Evolutionary conservation across 2,329 filamentous ascomycete species (phyloP).

Genomic region (Apiospora marii): DNA sequence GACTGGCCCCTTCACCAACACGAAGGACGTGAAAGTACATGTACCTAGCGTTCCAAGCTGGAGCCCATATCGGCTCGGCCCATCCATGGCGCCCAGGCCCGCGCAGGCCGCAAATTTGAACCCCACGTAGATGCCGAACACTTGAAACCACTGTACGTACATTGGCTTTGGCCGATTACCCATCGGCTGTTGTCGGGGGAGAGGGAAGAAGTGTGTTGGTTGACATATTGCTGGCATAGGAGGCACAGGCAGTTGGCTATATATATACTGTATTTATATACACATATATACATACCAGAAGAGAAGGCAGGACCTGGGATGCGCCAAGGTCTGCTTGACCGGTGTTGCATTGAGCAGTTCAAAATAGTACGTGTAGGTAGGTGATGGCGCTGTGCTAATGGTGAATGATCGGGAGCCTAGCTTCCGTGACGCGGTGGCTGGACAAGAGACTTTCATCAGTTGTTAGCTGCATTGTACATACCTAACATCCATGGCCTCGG

Average conservation of each 20-base stretch:
- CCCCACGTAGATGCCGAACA: constrained; percentile 18
- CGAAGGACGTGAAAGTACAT: neutral
- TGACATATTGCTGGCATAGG: too few relatives aligned
- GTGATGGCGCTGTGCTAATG: constrained; percentile 10
- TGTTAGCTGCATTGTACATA: neutral
- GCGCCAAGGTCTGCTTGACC: neutral
- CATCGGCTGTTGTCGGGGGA: neutral
- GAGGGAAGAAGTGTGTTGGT: neutral
- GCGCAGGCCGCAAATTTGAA: constrained; percentile 18
- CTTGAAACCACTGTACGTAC: neutral
- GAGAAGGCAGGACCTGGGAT: neutral
- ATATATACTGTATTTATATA: too few relatives aligned
- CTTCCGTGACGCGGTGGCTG: constrained; percentile 20
- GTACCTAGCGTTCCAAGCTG: constrained; percentile 21
- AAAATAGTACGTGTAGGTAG: neutral
- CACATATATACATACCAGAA: neutral
- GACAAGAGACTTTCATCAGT: neutral
- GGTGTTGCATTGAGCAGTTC: constrained; percentile 12
- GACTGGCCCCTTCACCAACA: neutral
- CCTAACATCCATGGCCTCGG: neutral
- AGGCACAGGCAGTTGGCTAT: too few relatives aligned
- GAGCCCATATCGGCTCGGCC: constrained; percentile 21
- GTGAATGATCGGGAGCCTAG: constrained; percentile 16
- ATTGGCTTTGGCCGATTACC: neutral
- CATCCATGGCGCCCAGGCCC: constrained; percentile 20